Evolutionary conservation across 257 asterid species (phyloP), one percentile per base, ranked within the genome.

Genomic region (Rhazya stricta): DNA sequence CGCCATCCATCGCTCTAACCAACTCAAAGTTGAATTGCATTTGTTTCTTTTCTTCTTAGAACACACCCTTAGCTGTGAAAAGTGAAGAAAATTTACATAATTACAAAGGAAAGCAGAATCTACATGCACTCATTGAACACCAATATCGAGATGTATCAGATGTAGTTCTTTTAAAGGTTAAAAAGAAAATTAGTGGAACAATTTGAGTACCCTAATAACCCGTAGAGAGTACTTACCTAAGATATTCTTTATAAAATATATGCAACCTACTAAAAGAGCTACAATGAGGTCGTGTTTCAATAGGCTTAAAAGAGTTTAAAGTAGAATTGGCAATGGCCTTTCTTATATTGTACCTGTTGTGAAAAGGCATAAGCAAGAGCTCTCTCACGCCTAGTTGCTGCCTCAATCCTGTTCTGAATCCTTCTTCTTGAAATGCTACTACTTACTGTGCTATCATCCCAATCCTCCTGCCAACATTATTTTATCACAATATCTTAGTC

Each of bases 1-100:
- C 3, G 92, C 92, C 92, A 88, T 88, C 92, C 92, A 88, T 46
- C 90, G 82, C 43, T 85, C 90, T 57, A 88, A 86, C 90, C 92
- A 85, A 81, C 79, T 84, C 87, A 87, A 84, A 18, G 86, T 88
- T 77, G 76, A 74, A 72, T 84, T 79, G 42, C 68, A 54, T 23
- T 25, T 54, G 73, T 66, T 76, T 45, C 80, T 73, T 68, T 84
- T 86, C 81, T 81, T 85, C 79, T 79, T 87, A 1, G 90, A 80
- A 63, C 90, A 88, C 6, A 86, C 78, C 56, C 92, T 82, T 60
- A 85, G 69, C 92, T 88, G 81, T 56, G 67, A 65, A 43, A 32
- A 72, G 32, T 30, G 0, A 9, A 25, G 5, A 48, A 43, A 43
- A 6, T 43, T 8, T 0, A 0, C 48, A n/a, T n/a, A n/a, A n/a